A percentile compares a stretch with the other conserved stretches of the same genome.
Evolutionary conservation across 1,284 basidiomycete species (phyloP).

Genomic region (Prillingera fragicola): DNA sequence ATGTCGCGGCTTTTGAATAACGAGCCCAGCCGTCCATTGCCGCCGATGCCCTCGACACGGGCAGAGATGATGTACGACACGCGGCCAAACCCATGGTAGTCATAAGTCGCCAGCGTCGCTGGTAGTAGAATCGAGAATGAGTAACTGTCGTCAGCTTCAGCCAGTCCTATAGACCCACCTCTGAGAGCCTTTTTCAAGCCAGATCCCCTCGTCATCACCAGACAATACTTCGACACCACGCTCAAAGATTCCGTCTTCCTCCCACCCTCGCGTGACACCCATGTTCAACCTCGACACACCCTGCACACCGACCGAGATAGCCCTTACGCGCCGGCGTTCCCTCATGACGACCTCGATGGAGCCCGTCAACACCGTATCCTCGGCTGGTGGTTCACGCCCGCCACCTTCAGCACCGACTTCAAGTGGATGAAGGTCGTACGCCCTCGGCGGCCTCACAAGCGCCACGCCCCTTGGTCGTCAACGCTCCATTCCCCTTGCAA

Average conservation of each 20-base stretch:
- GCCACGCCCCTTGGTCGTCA: conserved; percentile 32
- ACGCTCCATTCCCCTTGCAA: background rate
- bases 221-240: conserved; percentile 36
- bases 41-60: conserved; percentile 18
- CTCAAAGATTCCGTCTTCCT: conserved; percentile 45
- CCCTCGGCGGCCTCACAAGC: conserved; percentile 34
- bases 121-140: conserved; percentile 35
- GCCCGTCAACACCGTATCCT: conserved; percentile 43
- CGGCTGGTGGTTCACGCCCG: conserved; percentile 36
- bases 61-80: conserved; percentile 37
- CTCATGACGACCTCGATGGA: conserved; percentile 44
- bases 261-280: conserved; percentile 34
- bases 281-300: conserved; percentile 34
- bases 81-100: conserved; percentile 27
- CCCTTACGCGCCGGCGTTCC: conserved; percentile 35
- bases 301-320: conserved; percentile 43
- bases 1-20: conserved; percentile 15
- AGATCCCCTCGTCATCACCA: conserved; percentile 36
- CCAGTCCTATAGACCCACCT: conserved; percentile 13
- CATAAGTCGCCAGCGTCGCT: conserved; percentile 33
- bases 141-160: conserved; percentile 19
- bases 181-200: conserved; percentile 40
- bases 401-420: conserved; percentile 19
- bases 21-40: conserved; percentile 1
- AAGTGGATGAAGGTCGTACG: conserved; percentile 31